A percentile compares a stretch with the other conserved stretches of the same genome.
phyloP scores from a whole-genome alignment of 805 yeast species.

The Cyberlindnera mississippiensis region DNA sequence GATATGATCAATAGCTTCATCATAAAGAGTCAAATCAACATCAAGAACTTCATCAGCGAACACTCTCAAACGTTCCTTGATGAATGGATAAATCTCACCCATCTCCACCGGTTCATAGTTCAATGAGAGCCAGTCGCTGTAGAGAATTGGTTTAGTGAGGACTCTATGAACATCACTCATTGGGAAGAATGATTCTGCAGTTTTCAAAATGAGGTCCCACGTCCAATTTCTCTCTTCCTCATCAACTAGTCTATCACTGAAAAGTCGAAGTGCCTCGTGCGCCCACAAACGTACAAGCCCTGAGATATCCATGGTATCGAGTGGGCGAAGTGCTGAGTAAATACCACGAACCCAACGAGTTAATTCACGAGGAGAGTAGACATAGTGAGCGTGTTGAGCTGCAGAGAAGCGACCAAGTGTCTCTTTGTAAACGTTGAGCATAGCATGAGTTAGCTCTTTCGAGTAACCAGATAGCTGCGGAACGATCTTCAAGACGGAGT shows the following conservation, averaged over 20 bases:
- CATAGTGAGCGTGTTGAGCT: slow-evolving; percentile 50
- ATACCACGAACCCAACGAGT: slow-evolving; percentile 87
- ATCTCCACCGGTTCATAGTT: slow-evolving; percentile 54
- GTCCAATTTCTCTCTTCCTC: slow-evolving; percentile 49
- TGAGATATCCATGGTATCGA: slow-evolving; percentile 35
- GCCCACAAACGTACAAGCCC: slow-evolving; percentile 65
- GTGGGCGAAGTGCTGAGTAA: slow-evolving; percentile 41
- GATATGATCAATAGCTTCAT: slow-evolving; percentile 69
- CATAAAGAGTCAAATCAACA: slow-evolving; percentile 55
- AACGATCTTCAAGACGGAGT: slow-evolving; percentile 52
- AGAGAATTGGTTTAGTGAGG: slow-evolving; percentile 53
- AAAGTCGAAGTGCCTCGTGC: slow-evolving; percentile 76
- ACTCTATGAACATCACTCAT: slow-evolving; percentile 34
- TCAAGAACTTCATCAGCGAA: slow-evolving; percentile 79
- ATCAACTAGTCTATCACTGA: slow-evolving; percentile 63
- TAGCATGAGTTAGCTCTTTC: slow-evolving; percentile 51
- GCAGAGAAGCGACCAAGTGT: slow-evolving; percentile 41
- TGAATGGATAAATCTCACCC: slow-evolving; percentile 46
- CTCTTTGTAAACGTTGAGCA: slow-evolving; percentile 56
- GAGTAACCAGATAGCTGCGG: slow-evolving; percentile 59
- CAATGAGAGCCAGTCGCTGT: slow-evolving; percentile 70
- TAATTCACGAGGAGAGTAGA: slow-evolving; percentile 85
- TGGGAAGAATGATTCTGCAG: slow-evolving; percentile 43
- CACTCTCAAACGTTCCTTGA: slow-evolving; percentile 57
- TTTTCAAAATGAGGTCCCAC: slow-evolving; percentile 30